Base-by-base conservation (phyloP, 169 alveolate species). In the Plasmodium vivax region DNA sequence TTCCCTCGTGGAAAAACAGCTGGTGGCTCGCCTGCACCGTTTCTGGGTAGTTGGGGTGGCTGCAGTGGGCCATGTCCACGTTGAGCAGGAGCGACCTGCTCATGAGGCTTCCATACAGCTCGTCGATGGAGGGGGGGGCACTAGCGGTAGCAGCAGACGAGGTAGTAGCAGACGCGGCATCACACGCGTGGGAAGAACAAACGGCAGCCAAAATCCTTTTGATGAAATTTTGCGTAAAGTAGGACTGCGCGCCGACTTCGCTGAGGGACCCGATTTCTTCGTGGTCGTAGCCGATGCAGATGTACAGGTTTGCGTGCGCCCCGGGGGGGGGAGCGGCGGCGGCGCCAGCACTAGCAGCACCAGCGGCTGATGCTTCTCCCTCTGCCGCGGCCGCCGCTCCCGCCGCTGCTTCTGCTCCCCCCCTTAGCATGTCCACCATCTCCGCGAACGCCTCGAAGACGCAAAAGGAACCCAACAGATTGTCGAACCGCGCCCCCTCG, bases 11-110 rank as follows among this genome's bases (percentile, higher is more conserved):
- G 43, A 98, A 95, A 81, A 95, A 96, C 12, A 99, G 98, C 56
- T 92, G 95, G 88, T 98, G 99, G 45, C 95, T 95, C 14, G 97
- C 74, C 84, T 98, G 98, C 93, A 98, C 99, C 72, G 98, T 98
- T 95, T 98, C 99, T 5, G 99, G 97, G 93, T 98, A 98, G 95
- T 98, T 98, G 8, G 99, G 99, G 93, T 99, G 99, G 23, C 98
- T 95, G 3, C 99, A 98, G 96, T 99, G 99, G 14, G 99, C 99
- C 99, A 98, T 98, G 96, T 99, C 99, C 8, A 87, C 93, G 43
- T 45, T 87, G 41, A 87, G 16, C 34, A 98, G 90, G 92, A 97
- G 97, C 34, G 98, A 95, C 38, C 96, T 94, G 51, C 95, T 87
- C 36, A 97, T 92, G 23, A 97, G 83, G 71, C 93, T 93, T 16